Conservation (phyloP, 2,329 filamentous ascomycete species). For the Pseudogymnoascus sp. region DNA sequence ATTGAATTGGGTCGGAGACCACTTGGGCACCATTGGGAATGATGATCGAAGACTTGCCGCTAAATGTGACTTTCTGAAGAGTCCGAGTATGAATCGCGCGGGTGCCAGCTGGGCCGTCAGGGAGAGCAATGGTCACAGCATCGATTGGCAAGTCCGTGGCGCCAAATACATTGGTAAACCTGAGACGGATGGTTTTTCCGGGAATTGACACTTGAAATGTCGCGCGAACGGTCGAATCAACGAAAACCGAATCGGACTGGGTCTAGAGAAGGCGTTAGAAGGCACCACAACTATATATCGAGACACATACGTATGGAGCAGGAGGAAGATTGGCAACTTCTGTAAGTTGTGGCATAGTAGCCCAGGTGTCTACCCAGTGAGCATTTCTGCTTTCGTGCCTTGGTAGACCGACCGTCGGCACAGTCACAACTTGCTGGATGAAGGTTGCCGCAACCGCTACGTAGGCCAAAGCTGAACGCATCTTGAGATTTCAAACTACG, state of each 20-base stretch:
- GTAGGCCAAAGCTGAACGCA: background rate
- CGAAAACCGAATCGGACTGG: conserved; percentile 42
- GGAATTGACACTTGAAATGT: conserved; percentile 48
- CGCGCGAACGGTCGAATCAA: conserved; percentile 52
- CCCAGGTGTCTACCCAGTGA: conserved; percentile 58
- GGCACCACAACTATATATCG: background rate
- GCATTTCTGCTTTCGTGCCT: conserved; percentile 20
- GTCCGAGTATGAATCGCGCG: conserved; percentile 40
- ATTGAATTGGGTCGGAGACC: conserved; percentile 50
- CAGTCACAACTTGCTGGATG: background rate
- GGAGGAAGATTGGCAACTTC: conserved; percentile 55
- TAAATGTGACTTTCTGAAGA: conserved; percentile 46
- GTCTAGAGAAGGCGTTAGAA: conserved; percentile 34
- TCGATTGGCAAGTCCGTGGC: conserved; percentile 48
- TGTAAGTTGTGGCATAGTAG: conserved; percentile 56
- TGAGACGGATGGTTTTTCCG: conserved; percentile 46
- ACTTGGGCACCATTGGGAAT: conserved; percentile 46
- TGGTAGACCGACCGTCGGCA: background rate
- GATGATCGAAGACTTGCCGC: conserved; percentile 38
- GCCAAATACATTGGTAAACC: conserved; percentile 55
- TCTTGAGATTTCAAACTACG: background rate
- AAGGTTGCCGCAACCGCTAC: background rate
- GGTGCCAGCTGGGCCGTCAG: conserved; percentile 44
- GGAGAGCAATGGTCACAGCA: conserved; percentile 45
- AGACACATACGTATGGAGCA: conserved; percentile 44